These are phyloP conservation scores for Neurospora crassa DNA, from an alignment of 2,329 filamentous ascomycete genomes.

Conservation along the genomic window DNA sequence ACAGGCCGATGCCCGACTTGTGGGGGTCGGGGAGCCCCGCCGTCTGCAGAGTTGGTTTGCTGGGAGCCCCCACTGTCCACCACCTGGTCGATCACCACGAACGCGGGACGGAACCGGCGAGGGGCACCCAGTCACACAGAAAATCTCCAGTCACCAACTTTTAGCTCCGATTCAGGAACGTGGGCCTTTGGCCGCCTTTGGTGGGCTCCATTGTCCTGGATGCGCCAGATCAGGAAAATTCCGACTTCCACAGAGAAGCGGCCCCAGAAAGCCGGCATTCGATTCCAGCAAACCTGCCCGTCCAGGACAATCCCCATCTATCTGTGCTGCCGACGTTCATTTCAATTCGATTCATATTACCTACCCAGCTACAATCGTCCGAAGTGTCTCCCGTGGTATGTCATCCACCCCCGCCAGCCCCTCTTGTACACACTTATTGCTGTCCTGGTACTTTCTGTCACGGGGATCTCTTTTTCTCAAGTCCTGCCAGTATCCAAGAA, in stretches of 20 bases:
- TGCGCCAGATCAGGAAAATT: not conserved
- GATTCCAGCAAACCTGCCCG: not conserved
- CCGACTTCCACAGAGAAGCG: not conserved
- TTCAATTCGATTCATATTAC: not conserved
- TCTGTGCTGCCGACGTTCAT: not conserved
- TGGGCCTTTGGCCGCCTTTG: conserved; percentile 19
- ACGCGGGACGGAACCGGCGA: conserved; percentile 1
- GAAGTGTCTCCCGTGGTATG: not conserved
- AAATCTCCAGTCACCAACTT: not conserved
- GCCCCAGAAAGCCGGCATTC: not conserved
- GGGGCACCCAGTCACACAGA: conserved; percentile 18
- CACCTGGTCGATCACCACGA: not conserved
- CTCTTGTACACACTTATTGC: not conserved
- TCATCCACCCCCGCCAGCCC: not conserved
- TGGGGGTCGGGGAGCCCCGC: not conserved
- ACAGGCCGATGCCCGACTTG: not conserved
- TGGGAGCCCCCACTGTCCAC: not conserved
- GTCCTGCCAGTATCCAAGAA: not conserved
- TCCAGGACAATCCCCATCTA: not conserved
- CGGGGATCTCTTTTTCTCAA: not conserved
- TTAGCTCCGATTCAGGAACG: conserved; percentile 31
- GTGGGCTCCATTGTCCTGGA: not conserved
- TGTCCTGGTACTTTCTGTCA: not conserved
- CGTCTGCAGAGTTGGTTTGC: not conserved
- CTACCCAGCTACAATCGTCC: not conserved